Base-by-base conservation (phyloP, 768 basidiomycete species). In the Boletellus sp. region DNA sequence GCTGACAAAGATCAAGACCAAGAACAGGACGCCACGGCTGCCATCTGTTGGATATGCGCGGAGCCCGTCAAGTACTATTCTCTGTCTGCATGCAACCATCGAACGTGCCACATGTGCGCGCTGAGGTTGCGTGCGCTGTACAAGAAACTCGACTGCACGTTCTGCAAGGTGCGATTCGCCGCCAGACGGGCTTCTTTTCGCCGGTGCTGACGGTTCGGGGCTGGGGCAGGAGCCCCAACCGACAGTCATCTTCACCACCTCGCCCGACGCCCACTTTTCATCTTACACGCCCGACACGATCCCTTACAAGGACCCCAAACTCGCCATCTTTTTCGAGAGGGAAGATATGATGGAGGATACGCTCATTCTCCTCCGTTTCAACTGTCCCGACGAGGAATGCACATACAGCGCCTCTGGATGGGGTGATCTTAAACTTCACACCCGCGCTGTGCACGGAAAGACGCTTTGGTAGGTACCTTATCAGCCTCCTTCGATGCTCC, bases 301-400 rank as follows among this genome's bases (percentile, higher is more conserved):
- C 28, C 75, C 79, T 0, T 81, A 75, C 71, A 86, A 84, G 55
- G 90, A 93, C 61, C 40, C 74, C 0, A 87, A 86, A 66, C 74
- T 97, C 10, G 76, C 77, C 7, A 85, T 96, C 37, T 81, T 74
- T 44, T 99, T 98, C 60, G 94, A 97, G 74, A 88, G 85, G 22
- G 79, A 78, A 59, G 93, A 87, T 59, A 91, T 92, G 85, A 95
- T 95, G 90, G 91, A 97, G 57, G 92, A 94, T 33, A 90, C 91
- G 0, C 75, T 97, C 22, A 77, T 94, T 6, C 77, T 99, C 16
- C 82, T 99, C 11, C 82, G 94, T 2, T 98, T 91, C 78, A 98
- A 96, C 63, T 98, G 95, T 61, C 91, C 95, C 0, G 87, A 90
- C 56, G 60, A 78, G 0, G 78, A 85, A 45, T 99, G 95, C 62